Conservation (phyloP, 352 stramenopile genomes). For the Ophiocytium majus region DNA sequence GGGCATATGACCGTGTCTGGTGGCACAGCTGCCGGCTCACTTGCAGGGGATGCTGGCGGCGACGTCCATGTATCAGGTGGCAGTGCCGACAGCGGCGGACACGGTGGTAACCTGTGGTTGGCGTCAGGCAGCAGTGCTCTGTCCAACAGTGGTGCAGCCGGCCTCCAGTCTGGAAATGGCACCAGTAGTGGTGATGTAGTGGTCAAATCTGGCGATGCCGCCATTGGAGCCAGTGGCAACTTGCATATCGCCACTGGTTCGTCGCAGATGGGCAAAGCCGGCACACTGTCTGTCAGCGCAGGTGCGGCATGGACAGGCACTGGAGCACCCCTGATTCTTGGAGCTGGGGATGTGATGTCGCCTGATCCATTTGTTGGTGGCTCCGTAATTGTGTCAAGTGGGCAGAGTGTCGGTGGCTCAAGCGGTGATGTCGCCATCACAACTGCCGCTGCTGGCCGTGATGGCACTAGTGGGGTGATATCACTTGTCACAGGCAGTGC, state of each 20-base stretch:
- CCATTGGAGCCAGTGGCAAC: background rate
- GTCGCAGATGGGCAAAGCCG: background rate
- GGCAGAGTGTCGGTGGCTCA: background rate
- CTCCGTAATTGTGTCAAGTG: background rate
- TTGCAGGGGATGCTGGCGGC: constrained; percentile 22
- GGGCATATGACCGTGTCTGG: constrained; percentile 32
- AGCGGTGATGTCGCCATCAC: background rate
- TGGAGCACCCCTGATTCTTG: background rate
- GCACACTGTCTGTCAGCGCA: background rate
- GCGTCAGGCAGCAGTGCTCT: background rate
- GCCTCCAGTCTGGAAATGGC: background rate
- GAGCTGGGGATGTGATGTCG: background rate
- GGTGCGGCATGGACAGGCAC: background rate
- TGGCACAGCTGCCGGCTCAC: background rate
- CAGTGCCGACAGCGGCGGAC: background rate
- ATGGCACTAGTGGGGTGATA: background rate
- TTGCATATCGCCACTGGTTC: background rate
- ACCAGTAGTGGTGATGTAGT: background rate
- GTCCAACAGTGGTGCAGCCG: background rate
- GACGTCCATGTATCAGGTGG: constrained; percentile 38
- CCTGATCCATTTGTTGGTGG: background rate
- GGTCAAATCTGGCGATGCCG: constrained; percentile 3
- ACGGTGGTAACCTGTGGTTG: background rate
- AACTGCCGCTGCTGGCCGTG: background rate
- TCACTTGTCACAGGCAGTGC: background rate